Percentiles rank a stretch among this genome's conserved stretches.
These are phyloP conservation scores for Penicillium crustosum DNA, from an alignment of 2,329 filamentous ascomycete genomes.

Conservation along the genomic window DNA sequence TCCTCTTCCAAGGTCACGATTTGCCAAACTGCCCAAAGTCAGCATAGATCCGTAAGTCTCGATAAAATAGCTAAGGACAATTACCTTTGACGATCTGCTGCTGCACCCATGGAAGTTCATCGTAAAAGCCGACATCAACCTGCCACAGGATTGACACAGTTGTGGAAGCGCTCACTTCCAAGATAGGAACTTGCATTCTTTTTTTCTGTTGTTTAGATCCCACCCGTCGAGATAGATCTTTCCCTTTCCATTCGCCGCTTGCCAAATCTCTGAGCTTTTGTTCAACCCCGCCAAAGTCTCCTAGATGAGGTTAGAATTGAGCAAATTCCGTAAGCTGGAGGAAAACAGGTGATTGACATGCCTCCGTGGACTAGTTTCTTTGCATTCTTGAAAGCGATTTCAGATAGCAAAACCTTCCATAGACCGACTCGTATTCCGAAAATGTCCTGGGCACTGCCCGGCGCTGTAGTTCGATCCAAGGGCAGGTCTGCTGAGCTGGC, in stretches of 20 bases:
- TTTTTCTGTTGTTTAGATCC: slow-evolving; percentile 8
- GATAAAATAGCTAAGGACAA: background rate
- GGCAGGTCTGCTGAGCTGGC: background rate
- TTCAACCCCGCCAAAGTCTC: slow-evolving; percentile 9
- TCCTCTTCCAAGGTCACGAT: slow-evolving; percentile 7
- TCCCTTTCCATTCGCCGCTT: slow-evolving; percentile 19
- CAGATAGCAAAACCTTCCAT: slow-evolving; percentile 24
- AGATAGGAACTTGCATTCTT: slow-evolving; percentile 14
- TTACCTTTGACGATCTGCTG: slow-evolving; percentile 24
- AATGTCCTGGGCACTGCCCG: slow-evolving; percentile 7
- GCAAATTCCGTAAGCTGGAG: too few species aligned
- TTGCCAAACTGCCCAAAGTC: slow-evolving; percentile 12
- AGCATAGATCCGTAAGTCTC: background rate
- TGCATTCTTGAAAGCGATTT: slow-evolving; percentile 11
- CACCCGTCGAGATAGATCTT: slow-evolving; percentile 4
- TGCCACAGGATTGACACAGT: slow-evolving; percentile 24
- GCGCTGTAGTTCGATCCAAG: background rate
- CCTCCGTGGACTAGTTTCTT: slow-evolving; percentile 8
- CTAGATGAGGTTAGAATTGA: background rate
- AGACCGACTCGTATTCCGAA: slow-evolving; percentile 19
- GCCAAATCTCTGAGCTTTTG: slow-evolving; percentile 22
- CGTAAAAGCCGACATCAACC: slow-evolving; percentile 22
- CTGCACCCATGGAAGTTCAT: slow-evolving; percentile 12
- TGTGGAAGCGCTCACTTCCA: slow-evolving; percentile 9
- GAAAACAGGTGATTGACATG: background rate